phyloP scores from a whole-genome alignment of 257 asterid genomes.

The Solanum dulcamara region DNA sequence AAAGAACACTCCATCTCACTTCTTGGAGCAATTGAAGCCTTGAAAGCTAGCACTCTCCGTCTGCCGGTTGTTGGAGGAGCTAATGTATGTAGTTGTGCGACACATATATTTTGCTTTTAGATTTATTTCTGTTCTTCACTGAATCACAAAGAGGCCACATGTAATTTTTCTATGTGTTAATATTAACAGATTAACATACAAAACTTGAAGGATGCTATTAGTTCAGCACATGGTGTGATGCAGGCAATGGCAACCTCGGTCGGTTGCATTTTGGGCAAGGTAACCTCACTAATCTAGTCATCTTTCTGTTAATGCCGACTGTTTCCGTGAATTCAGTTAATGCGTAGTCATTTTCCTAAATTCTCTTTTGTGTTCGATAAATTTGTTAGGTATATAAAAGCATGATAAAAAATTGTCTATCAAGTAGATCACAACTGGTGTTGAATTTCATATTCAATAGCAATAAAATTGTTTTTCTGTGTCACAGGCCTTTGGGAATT shows the following conservation, averaged over 20 bases:
- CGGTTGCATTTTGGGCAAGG: constrained; percentile 46
- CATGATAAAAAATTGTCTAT: neutral
- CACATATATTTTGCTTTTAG: neutral
- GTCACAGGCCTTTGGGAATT: neutral
- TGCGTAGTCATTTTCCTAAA: neutral
- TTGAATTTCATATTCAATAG: neutral
- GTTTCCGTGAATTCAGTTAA: neutral
- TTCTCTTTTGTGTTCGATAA: neutral
- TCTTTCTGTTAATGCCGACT: neutral
- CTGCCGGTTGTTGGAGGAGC: constrained; percentile 84
- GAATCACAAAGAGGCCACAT: neutral
- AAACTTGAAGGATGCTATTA: constrained; percentile 71
- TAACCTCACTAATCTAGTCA: constrained; percentile 13
- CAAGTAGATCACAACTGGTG: neutral
- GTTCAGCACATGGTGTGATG: constrained; percentile 71
- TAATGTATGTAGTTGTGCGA: constrained; percentile 31
- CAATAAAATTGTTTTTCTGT: neutral
- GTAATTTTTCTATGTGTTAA: neutral
- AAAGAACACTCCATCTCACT: constrained; percentile 61
- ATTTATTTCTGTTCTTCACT: neutral
- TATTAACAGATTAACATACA: constrained; percentile 50
- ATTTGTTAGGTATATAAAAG: neutral
- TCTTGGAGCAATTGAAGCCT: constrained; percentile 79
- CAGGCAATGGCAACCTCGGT: constrained; percentile 58
- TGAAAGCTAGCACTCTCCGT: constrained; percentile 88